Percentiles rank a stretch among this genome's conserved stretches.
These are phyloP conservation scores for Cystobasidium pallidum DNA, from an alignment of 1,284 basidiomycete genomes.

Conservation along the genomic window DNA sequence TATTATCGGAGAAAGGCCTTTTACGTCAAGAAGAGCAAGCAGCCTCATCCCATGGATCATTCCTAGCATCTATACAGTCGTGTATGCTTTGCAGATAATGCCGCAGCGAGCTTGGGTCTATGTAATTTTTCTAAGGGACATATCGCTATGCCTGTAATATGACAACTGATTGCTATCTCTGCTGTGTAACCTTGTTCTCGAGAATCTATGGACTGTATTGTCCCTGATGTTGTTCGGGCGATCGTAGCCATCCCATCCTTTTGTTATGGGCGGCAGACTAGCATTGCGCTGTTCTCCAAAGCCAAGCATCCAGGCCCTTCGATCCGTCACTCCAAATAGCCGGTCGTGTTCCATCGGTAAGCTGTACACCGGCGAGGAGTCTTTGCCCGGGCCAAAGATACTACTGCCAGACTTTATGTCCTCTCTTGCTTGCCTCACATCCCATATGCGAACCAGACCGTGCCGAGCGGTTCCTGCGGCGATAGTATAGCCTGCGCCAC, in stretches of 20 bases:
- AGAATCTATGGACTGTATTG: constrained; percentile 12
- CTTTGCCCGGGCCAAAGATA: constrained; percentile 38
- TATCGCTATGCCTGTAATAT: constrained; percentile 40
- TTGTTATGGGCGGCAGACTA: neutral
- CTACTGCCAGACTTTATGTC: constrained; percentile 24
- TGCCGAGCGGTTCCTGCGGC: constrained; percentile 38
- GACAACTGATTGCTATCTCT: constrained; percentile 15
- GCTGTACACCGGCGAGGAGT: constrained; percentile 36
- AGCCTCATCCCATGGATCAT: neutral
- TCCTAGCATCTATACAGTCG: neutral
- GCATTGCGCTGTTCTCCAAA: constrained; percentile 13
- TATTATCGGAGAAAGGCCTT: constrained; percentile 11
- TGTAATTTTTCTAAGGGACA: constrained; percentile 19
- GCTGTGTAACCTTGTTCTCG: constrained; percentile 11
- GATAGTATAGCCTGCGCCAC: constrained; percentile 36
- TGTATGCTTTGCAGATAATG: constrained; percentile 14
- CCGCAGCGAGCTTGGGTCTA: neutral
- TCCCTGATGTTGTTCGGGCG: neutral
- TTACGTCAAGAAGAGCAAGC: constrained; percentile 9
- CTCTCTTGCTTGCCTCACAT: constrained; percentile 23
- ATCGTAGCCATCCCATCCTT: neutral
- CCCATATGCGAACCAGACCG: constrained; percentile 34
- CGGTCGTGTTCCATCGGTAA: constrained; percentile 41
- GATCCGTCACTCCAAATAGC: constrained; percentile 36
- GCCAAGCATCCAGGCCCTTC: constrained; percentile 31